A percentile compares a stretch with the other conserved stretches of the same genome.
Evolutionary conservation across 139 green algal species (phyloP).

Genomic region (Nannochloris sp.): DNA sequence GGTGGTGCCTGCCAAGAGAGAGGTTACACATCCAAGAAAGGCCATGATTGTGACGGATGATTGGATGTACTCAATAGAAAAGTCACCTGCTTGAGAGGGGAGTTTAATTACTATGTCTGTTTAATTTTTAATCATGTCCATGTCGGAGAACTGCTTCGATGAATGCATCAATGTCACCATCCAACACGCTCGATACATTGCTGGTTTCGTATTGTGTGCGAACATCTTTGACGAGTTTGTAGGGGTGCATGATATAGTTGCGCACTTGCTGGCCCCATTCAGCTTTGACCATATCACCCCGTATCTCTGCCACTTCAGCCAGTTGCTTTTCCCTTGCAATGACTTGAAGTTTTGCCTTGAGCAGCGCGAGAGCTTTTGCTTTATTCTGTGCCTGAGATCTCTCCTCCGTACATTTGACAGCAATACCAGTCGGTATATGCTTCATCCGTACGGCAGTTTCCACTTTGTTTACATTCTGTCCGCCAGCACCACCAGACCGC

Average conservation of each 20-base stretch:
- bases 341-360: conserved; percentile 76
- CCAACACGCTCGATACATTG: conserved; percentile 60
- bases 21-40: neutral
- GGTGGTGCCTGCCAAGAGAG: neutral
- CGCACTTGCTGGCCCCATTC: conserved; percentile 96
- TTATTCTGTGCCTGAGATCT: conserved; percentile 56
- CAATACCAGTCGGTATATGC: conserved; percentile 81
- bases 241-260: conserved; percentile 97
- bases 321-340: conserved; percentile 76
- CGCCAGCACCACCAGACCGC: conserved; percentile 63
- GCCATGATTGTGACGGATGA: conserved; percentile 8
- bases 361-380: conserved; percentile 44
- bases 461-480: conserved; percentile 99
- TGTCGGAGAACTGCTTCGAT: neutral
- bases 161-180: conserved; percentile 52
- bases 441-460: conserved; percentile 80
- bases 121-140: neutral
- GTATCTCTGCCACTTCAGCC: conserved; percentile 67
- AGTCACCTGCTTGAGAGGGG: neutral
- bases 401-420: conserved; percentile 75
- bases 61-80: conserved; percentile 10
- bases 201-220: conserved; percentile 58
- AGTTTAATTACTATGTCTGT: too few species aligned
- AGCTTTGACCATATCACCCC: conserved; percentile 83
- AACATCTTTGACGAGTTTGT: conserved; percentile 94